A percentile compares a stretch with the other conserved stretches of the same genome.
phyloP scores from a whole-genome alignment of 345 rosid species.

The Sisymbrium altissimum region DNA sequence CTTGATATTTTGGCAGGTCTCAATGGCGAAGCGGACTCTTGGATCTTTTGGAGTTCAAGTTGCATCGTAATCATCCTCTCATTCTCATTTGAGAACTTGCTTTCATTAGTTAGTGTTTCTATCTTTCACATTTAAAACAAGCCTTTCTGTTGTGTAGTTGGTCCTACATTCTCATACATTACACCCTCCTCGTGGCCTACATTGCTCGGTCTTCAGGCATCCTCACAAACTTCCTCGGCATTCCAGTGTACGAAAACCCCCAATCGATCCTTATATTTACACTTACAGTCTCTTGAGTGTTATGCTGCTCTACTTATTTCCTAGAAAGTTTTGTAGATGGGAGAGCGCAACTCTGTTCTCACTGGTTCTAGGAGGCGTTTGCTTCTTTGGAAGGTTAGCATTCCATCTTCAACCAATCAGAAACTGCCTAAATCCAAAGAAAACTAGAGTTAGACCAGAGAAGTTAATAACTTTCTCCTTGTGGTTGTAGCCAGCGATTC shows the following conservation, averaged over 20 bases:
- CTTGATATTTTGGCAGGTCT: constrained; percentile 48
- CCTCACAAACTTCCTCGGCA: constrained; percentile 64
- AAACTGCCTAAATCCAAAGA: background rate
- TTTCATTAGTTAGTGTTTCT: background rate
- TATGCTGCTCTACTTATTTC: constrained; percentile 9
- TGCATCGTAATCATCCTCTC: constrained; percentile 56
- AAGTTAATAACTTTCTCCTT: constrained; percentile 6
- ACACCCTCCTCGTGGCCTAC: constrained; percentile 85
- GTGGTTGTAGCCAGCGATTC: constrained; percentile 69
- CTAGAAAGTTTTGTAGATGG: constrained; percentile 69
- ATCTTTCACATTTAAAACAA: background rate
- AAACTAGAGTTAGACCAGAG: background rate
- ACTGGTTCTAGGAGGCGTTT: constrained; percentile 65
- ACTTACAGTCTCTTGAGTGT: background rate
- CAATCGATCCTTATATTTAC: constrained; percentile 4
- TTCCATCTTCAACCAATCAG: background rate
- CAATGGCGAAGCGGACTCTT: constrained; percentile 91
- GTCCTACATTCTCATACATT: constrained; percentile 90
- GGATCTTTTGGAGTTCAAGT: constrained; percentile 84
- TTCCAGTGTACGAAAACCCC: constrained; percentile 57
- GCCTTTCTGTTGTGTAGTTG: constrained; percentile 56
- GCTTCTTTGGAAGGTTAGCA: constrained; percentile 87
- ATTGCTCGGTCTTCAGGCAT: constrained; percentile 96
- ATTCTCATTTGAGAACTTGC: constrained; percentile 6
- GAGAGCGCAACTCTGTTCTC: constrained; percentile 76